Percentiles rank a stretch among this genome's conserved stretches.
These are phyloP conservation scores for Wallacemonas collosoma DNA, from an alignment of 208 protist species.

Conservation along the genomic window DNA sequence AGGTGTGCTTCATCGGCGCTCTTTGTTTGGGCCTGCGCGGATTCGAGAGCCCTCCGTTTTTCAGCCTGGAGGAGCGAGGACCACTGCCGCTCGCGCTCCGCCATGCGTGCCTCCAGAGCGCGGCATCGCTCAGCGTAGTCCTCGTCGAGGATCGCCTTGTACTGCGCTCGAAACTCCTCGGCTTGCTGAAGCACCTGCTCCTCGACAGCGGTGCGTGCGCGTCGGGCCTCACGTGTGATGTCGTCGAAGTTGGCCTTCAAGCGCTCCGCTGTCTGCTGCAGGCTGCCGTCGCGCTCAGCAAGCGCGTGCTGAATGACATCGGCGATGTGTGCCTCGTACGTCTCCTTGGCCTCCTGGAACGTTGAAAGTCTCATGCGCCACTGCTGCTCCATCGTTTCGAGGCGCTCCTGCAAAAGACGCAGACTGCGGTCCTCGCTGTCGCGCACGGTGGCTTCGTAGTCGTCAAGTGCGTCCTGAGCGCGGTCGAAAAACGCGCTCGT, in stretches of 20 bases:
- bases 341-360: slow-evolving; percentile 38
- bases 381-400: slow-evolving; percentile 38
- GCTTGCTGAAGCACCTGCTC: slow-evolving; percentile 43
- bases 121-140: slow-evolving; percentile 36
- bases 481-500: slow-evolving; percentile 34
- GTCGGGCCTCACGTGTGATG: slow-evolving; percentile 10
- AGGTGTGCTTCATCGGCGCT: slow-evolving; percentile 32
- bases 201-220: slow-evolving; percentile 36
- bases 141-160: slow-evolving; percentile 43
- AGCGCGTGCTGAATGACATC: slow-evolving; percentile 27
- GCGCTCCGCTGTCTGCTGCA: not conserved
- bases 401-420: slow-evolving; percentile 28
- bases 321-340: slow-evolving; percentile 31
- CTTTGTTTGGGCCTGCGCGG: slow-evolving; percentile 18
- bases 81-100: slow-evolving; percentile 35
- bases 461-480: slow-evolving; percentile 35
- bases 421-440: slow-evolving; percentile 31
- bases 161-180: slow-evolving; percentile 45
- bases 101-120: slow-evolving; percentile 42
- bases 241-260: slow-evolving; percentile 1
- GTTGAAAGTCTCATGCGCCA: slow-evolving; percentile 29
- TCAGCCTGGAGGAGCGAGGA: slow-evolving; percentile 30
- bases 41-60: slow-evolving; percentile 23
- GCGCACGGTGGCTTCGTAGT: slow-evolving; percentile 40
- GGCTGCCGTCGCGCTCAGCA: slow-evolving; percentile 19